Conservation (phyloP, 1,284 basidiomycete species). For the Ceratobasidium sp. region DNA sequence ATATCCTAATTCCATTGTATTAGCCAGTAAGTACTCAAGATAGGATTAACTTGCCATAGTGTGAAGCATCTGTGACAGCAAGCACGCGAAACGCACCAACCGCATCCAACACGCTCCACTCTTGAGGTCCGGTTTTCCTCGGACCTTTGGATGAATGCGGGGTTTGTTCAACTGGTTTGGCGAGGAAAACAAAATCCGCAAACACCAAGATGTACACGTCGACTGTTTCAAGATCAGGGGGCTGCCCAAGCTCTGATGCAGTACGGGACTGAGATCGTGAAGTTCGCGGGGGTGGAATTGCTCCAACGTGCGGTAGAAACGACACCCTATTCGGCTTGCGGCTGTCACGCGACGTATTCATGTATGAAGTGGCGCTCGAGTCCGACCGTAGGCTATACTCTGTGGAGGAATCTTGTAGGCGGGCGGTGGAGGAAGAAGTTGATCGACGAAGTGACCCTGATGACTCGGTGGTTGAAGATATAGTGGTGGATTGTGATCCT, state of each 20-base stretch:
- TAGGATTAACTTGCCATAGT: slow-evolving; percentile 51
- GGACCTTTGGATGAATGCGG: slow-evolving; percentile 50
- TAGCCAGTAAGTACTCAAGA: not conserved
- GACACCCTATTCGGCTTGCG: not conserved
- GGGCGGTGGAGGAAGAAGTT: slow-evolving; percentile 8
- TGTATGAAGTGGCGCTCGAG: slow-evolving; percentile 41
- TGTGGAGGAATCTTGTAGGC: slow-evolving; percentile 15
- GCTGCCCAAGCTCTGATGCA: not conserved
- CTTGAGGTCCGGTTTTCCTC: slow-evolving; percentile 51
- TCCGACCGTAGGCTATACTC: slow-evolving; percentile 39
- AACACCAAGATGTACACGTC: slow-evolving; percentile 72
- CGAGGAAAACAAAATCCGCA: slow-evolving; percentile 74
- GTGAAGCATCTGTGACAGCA: slow-evolving; percentile 60
- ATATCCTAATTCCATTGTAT: slow-evolving; percentile 50
- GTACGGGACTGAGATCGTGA: slow-evolving; percentile 16
- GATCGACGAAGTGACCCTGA: slow-evolving; percentile 45
- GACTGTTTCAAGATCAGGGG: slow-evolving; percentile 47
- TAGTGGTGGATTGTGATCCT: slow-evolving; percentile 33
- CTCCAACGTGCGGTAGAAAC: slow-evolving; percentile 18
- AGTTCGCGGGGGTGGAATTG: slow-evolving; percentile 39
- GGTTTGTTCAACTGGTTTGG: slow-evolving; percentile 55
- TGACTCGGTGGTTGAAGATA: slow-evolving; percentile 38
- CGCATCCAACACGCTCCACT: slow-evolving; percentile 64
- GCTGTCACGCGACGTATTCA: not conserved
- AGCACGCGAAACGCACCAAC: slow-evolving; percentile 71